Evolutionary conservation across 164 flowering plant species (phyloP).

Genomic region (Platanus orientalis): DNA sequence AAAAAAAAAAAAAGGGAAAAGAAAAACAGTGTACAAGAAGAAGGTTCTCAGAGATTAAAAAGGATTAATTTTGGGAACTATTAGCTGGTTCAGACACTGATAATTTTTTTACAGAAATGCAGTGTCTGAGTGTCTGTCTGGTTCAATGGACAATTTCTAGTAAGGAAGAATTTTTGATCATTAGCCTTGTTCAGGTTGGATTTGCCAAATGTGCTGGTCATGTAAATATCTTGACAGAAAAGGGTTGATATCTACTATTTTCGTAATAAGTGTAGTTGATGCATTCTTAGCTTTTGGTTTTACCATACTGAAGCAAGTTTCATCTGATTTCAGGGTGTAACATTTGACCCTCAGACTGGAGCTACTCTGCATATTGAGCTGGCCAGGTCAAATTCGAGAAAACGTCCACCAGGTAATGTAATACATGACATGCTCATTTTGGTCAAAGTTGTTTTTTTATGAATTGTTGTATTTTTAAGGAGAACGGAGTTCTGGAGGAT

Average conservation of each 20-base stretch:
- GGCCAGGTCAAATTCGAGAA: constrained; percentile 86
- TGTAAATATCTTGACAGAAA: not conserved
- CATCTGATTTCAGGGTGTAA: constrained; percentile 52
- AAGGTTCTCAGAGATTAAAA: too few relatives aligned
- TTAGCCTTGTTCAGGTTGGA: not conserved
- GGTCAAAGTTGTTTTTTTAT: too few relatives aligned
- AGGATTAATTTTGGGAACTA: not conserved
- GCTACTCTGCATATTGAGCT: constrained; percentile 71
- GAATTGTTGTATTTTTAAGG: not conserved
- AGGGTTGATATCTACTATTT: not conserved
- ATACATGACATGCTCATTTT: not conserved
- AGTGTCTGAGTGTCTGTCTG: not conserved
- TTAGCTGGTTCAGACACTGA: not conserved
- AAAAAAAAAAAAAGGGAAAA: too few relatives aligned
- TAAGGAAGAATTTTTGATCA: not conserved
- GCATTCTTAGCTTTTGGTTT: not conserved
- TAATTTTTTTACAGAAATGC: not conserved
- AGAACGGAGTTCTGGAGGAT: too few relatives aligned
- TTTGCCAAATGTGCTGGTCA: not conserved
- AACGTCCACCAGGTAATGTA: constrained; percentile 47
- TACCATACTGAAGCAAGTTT: constrained; percentile 1
- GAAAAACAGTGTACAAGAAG: not conserved
- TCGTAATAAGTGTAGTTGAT: not conserved
- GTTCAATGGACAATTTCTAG: too few relatives aligned
- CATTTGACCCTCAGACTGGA: constrained; percentile 76